Percentiles rank a stretch among this genome's conserved stretches.
These are phyloP conservation scores for Pholiota microspora DNA, from an alignment of 768 basidiomycete genomes.

Conservation along the genomic window DNA sequence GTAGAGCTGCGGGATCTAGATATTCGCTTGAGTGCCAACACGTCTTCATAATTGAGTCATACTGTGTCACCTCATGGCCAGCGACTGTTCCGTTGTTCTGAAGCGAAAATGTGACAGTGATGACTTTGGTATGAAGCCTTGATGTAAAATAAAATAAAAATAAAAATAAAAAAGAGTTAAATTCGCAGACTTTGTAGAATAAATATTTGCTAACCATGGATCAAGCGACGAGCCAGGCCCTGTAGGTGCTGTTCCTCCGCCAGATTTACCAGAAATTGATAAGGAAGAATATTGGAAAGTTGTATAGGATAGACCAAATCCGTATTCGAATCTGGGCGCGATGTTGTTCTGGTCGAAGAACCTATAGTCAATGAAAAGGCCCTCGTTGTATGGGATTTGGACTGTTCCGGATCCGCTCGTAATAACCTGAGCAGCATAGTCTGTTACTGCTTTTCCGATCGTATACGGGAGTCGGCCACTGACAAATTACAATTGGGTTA, in stretches of 20 bases:
- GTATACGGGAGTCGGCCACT: conserved; percentile 49
- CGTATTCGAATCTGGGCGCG: conserved; percentile 48
- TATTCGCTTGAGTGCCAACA: background rate
- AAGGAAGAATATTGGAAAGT: conserved; percentile 50
- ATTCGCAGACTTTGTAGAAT: background rate
- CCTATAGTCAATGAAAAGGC: conserved; percentile 57
- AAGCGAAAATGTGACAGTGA: conserved; percentile 52
- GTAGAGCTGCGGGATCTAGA: conserved; percentile 56
- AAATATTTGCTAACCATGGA: conserved; percentile 35
- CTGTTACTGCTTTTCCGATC: conserved; percentile 49
- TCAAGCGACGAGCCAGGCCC: conserved; percentile 52
- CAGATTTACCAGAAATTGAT: conserved; percentile 37
- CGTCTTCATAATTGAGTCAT: background rate
- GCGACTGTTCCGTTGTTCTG: conserved; percentile 51
- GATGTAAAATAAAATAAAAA: too few relatives aligned
- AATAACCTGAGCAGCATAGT: conserved; percentile 56
- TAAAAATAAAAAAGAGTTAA: background rate
- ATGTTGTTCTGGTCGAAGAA: conserved; percentile 49
- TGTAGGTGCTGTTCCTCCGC: conserved; percentile 40
- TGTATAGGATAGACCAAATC: conserved; percentile 57
- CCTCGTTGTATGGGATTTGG: conserved; percentile 58
- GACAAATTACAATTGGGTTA: background rate
- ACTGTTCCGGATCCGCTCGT: conserved; percentile 34
- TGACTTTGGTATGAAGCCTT: conserved; percentile 50
- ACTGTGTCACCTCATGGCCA: conserved; percentile 48